Conservation (phyloP, 345 rosid genomes). For the Excoecaria cochinchinensis region DNA sequence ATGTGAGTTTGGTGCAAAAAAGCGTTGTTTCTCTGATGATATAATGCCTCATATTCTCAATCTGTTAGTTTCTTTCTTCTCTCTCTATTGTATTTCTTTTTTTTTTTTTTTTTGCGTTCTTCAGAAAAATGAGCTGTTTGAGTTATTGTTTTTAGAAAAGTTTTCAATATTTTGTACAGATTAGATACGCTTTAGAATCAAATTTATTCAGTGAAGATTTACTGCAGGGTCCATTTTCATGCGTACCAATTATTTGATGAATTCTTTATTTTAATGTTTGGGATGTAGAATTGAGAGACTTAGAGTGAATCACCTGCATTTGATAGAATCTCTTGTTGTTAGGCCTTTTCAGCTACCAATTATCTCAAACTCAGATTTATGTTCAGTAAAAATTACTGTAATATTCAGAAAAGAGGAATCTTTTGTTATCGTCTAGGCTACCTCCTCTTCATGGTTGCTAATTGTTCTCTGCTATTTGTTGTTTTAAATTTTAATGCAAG, state of each 20-base stretch:
- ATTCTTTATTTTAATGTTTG: not conserved
- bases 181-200: not conserved
- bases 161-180: not conserved
- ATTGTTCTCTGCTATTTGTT: not conserved
- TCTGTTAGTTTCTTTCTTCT: constrained; percentile 42
- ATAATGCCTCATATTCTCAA: constrained; percentile 78
- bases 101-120: not conserved
- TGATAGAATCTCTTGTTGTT: not conserved
- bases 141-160: not conserved
- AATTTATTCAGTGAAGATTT: not conserved
- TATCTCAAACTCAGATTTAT: no score
- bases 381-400: no score
- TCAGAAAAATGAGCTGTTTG: not conserved
- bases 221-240: not conserved
- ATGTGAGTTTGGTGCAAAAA: constrained; percentile 32
- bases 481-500: not conserved
- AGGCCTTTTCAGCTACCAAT: no score
- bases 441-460: no score
- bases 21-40: constrained; percentile 38
- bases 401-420: no score
- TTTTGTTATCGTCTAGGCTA: no score
- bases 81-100: not conserved
- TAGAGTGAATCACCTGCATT: not conserved
- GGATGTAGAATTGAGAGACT: not conserved
- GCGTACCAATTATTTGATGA: not conserved